Evolutionary conservation across 2,329 filamentous ascomycete genomes (phyloP), one percentile per base, ranked within the genome.

Genomic region (Lecanicillium sp.): DNA sequence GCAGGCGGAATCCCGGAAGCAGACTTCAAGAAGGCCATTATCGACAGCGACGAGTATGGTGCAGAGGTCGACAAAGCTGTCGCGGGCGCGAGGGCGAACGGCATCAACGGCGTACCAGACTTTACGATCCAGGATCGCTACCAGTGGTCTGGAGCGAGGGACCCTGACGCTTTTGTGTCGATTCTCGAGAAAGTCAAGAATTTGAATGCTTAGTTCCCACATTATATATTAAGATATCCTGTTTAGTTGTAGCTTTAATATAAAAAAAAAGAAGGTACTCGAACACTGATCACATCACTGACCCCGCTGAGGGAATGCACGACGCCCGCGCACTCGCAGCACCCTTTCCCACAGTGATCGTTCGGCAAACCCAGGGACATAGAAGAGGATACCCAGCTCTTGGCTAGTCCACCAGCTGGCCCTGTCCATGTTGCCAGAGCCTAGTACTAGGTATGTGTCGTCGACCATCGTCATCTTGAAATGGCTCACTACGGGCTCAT

Each of bases 321-420:
- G 48, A 20, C 41, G 48, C n/a, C 62, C 59, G 43, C 69, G 63
- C 47, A 59, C 62, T 20, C 63, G 61, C 3, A 71, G 55, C 7
- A 69, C 62, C 6, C 55, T 56, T 15, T 69, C 63, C 69, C 69
- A 72, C 4, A 70, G 52, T n/a, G 57, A 55, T 29, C 61, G 57
- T 4, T 61, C 64, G 29, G 63, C 52, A 32, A 69, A 65, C 1
- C 58, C 63, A 3, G 68, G 67, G n/a, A 67, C 66, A 37, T 74
- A 66, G 47, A 81, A 75, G 33, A 81, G 58, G 24, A 93, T 70
- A 1, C 87, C 87, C 19, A 93, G 68, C 66, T 94, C 88, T 65
- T 93, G 88, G 62, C 86, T 90, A 5, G 88, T 93, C 65, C 80
- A 90, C 86, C 86, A 93, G 60, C 86, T 90, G 7, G 88, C 87